Conservation (phyloP, 108 stramenopile genomes). For the Nitzschia putrida region DNA sequence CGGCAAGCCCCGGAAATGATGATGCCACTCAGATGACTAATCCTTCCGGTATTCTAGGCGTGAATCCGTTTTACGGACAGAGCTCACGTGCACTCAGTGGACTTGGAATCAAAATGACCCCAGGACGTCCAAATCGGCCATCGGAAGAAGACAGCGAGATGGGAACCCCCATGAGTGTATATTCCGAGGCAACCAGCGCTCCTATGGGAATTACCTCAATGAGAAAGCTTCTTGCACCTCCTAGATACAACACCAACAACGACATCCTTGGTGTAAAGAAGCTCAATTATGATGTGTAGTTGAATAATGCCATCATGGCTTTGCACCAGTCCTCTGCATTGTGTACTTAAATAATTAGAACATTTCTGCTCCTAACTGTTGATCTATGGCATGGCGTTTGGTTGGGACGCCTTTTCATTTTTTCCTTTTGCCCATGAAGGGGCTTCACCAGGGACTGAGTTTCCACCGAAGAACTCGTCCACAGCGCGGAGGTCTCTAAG, state of each 20-base stretch:
- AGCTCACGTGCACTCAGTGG: conserved; percentile 12
- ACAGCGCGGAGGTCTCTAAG: conserved; percentile 51
- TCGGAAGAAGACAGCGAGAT: conserved; percentile 21
- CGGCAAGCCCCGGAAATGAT: conserved; percentile 21
- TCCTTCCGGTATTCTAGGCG: conserved; percentile 38
- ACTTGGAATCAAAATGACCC: conserved; percentile 36
- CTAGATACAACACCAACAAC: background rate
- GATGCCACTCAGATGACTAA: conserved; percentile 26
- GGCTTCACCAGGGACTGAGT: conserved; percentile 50
- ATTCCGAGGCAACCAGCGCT: conserved; percentile 32
- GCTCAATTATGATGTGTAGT: conserved; percentile 24
- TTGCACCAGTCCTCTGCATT: too few relatives aligned
- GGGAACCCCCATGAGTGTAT: conserved; percentile 39
- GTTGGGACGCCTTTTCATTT: background rate
- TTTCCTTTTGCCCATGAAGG: conserved; percentile 37
- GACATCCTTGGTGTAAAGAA: conserved; percentile 5
- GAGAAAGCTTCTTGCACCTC: conserved; percentile 36
- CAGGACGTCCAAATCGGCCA: conserved; percentile 1
- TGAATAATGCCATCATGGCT: background rate
- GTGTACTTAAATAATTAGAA: too few relatives aligned
- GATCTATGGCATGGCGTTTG: background rate
- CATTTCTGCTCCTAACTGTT: too few relatives aligned
- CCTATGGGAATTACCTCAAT: conserved; percentile 45
- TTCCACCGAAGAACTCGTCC: conserved; percentile 57
- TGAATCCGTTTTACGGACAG: conserved; percentile 18